Base-by-base conservation (phyloP, 1,284 basidiomycete species). In the Gymnopus androsaceus region DNA sequence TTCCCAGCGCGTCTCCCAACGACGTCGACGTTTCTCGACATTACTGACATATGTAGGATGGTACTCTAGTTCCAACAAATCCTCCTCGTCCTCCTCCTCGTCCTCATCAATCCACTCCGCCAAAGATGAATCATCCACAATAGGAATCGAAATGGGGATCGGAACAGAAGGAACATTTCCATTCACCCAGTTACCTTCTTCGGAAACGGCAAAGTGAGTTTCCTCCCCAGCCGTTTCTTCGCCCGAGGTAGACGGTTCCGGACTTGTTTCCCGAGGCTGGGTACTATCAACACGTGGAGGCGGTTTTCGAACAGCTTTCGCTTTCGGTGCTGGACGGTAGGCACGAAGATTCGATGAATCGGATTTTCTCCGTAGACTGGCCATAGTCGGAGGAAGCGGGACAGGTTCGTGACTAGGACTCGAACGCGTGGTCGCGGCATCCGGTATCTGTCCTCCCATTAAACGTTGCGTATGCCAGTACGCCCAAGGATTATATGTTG, bases 211-310 rank as follows among this genome's bases (percentile, higher is more conserved):
- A 55, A 68, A 70, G n/a, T 61, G 57, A 49, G 33, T 52, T 23
- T 75, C 78, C 63, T 83, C 82, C 0, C 79, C 80, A 1, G 82
- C 82, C 1, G 80, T 84, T 66, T 82, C 81, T 63, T 83, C 81
- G 0, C 80, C 81, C 14, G 71, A 71, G 15, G 76, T 78, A 21
- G 82, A 84, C 30, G 80, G 78, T 69, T 90, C 89, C 0, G 87
- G 88, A 62, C 84, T 90, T 15, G 88, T 90, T 61, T 90, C 88
- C 48, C 87, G 73, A 7, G 89, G 88, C 64, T 90, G 87, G 1
- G 89, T 91, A 62, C 88, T 90, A 61, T 89, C 86, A 8, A 90
- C 88, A 8, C 89, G 76, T 14, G 86, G 86, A 1, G 88, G 88
- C 1, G 82, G 82, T 65, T 82, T 82, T 49, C 80, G 68, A 40